Conservation (phyloP, 208 protist species). For the Trypanosoma cruzi region DNA sequence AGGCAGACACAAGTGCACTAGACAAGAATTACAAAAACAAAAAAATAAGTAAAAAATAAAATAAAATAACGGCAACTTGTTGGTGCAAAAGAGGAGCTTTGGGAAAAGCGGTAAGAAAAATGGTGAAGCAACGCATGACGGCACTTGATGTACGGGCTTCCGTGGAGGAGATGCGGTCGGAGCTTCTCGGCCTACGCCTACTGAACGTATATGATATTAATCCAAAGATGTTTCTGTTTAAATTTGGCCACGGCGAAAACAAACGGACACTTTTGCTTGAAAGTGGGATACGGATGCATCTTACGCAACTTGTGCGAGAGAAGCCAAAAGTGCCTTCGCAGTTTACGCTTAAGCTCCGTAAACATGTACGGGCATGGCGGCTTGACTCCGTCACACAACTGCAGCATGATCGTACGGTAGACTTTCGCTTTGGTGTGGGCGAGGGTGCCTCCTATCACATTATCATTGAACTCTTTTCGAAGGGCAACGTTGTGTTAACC, state of each 20-base stretch:
- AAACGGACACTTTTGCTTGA: slow-evolving; percentile 94
- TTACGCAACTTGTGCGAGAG: slow-evolving; percentile 90
- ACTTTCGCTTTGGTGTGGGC: slow-evolving; percentile 93
- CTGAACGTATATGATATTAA: slow-evolving; percentile 96
- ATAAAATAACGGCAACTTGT: background rate
- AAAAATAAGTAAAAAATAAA: slow-evolving; percentile 7
- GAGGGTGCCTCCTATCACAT: slow-evolving; percentile 86
- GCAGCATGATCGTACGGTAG: slow-evolving; percentile 96
- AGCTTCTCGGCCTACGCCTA: slow-evolving; percentile 87
- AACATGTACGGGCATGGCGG: slow-evolving; percentile 94
- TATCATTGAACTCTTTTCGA: slow-evolving; percentile 89
- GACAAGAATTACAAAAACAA: too few species aligned
- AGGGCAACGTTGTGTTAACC: slow-evolving; percentile 97
- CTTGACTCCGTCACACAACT: slow-evolving; percentile 94
- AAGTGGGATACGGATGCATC: slow-evolving; percentile 93
- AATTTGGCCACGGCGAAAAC: slow-evolving; percentile 91
- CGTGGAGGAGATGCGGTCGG: slow-evolving; percentile 85
- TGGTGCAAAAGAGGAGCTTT: too few species aligned
- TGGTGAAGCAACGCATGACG: slow-evolving; percentile 93
- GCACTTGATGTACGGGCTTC: slow-evolving; percentile 92
- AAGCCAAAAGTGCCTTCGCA: slow-evolving; percentile 92
- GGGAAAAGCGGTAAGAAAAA: too few species aligned
- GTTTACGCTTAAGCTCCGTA: slow-evolving; percentile 95
- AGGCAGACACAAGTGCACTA: too few species aligned
- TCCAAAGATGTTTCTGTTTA: slow-evolving; percentile 94